Evolutionary conservation across 306 rosid species (phyloP).

Genomic region (Casuarina equisetifolia): DNA sequence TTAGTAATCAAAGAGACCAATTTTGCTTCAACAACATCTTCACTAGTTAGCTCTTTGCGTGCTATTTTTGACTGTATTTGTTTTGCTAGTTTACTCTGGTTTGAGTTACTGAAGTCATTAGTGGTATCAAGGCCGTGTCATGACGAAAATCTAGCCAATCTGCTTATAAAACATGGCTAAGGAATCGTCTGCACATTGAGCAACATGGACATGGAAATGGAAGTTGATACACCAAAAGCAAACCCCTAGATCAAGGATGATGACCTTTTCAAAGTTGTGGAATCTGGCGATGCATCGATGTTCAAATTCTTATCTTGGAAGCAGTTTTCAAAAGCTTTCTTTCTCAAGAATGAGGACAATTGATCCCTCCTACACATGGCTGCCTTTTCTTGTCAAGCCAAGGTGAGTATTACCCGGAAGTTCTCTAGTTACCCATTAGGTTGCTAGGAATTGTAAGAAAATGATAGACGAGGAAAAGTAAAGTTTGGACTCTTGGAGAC

Average conservation of each 20-base stretch:
- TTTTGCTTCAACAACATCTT: too few relatives aligned
- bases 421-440: slow-evolving; percentile 9
- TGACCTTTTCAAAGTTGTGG: slow-evolving; percentile 78
- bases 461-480: neutral
- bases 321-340: slow-evolving; percentile 50
- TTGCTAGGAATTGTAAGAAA: neutral
- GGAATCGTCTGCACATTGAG: neutral
- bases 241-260: slow-evolving; percentile 30
- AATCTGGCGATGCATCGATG: slow-evolving; percentile 55
- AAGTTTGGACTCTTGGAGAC: neutral
- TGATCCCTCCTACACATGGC: slow-evolving; percentile 89
- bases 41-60: too few relatives aligned
- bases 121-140: too few relatives aligned
- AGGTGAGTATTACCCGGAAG: slow-evolving; percentile 40
- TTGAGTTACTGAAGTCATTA: too few relatives aligned
- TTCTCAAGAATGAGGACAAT: slow-evolving; percentile 68
- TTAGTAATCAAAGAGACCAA: too few relatives aligned
- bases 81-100: too few relatives aligned
- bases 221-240: slow-evolving; percentile 43
- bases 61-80: too few relatives aligned
- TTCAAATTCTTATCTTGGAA: slow-evolving; percentile 45
- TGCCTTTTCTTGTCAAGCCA: slow-evolving; percentile 58
- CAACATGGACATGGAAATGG: slow-evolving; percentile 44
- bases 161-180: too few relatives aligned
- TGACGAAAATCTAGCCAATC: too few relatives aligned